phyloP scores from a whole-genome alignment of 2,329 filamentous ascomycete genomes.

The Plectosphaerella plurivora region DNA sequence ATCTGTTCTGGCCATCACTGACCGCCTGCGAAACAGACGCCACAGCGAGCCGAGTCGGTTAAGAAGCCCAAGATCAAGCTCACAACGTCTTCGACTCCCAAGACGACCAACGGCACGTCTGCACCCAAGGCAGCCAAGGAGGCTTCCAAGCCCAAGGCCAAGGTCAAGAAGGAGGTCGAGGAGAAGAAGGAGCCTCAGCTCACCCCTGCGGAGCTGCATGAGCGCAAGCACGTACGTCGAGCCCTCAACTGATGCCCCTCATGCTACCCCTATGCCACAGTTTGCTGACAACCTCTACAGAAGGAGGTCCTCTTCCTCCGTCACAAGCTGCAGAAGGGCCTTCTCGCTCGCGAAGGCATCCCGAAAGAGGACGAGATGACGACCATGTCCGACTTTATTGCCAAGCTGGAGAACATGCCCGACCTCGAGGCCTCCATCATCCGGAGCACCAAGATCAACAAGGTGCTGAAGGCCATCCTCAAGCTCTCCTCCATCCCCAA shows the following conservation, averaged over 20 bases:
- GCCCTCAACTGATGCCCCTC: too few species aligned
- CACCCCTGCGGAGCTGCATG: slow-evolving; percentile 51
- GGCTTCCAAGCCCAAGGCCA: slow-evolving; percentile 49
- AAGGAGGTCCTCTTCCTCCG: slow-evolving; percentile 87
- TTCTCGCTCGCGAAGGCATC: slow-evolving; percentile 76
- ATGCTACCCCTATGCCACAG: not conserved
- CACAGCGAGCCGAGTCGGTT: slow-evolving; percentile 55
- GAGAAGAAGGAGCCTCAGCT: slow-evolving; percentile 52
- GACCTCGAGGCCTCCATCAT: slow-evolving; percentile 90
- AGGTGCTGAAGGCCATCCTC: slow-evolving; percentile 90
- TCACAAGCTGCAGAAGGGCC: slow-evolving; percentile 91
- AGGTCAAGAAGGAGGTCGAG: slow-evolving; percentile 50
- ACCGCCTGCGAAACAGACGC: slow-evolving; percentile 33
- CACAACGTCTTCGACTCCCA: slow-evolving; percentile 62
- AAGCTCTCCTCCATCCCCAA: slow-evolving; percentile 82
- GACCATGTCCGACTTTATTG: slow-evolving; percentile 70
- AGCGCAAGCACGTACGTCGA: slow-evolving; percentile 54
- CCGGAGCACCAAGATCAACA: slow-evolving; percentile 92
- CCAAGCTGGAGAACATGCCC: slow-evolving; percentile 72
- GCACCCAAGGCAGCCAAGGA: slow-evolving; percentile 53
- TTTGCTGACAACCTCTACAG: slow-evolving; percentile 35
- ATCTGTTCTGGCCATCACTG: slow-evolving; percentile 27
- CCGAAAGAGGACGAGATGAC: slow-evolving; percentile 86
- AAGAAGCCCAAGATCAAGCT: slow-evolving; percentile 68
- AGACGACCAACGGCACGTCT: slow-evolving; percentile 59